Evolutionary conservation across 2,329 filamentous ascomycete species (phyloP), one percentile per base, ranked within the genome.

Genomic region (Balansia obtecta): DNA sequence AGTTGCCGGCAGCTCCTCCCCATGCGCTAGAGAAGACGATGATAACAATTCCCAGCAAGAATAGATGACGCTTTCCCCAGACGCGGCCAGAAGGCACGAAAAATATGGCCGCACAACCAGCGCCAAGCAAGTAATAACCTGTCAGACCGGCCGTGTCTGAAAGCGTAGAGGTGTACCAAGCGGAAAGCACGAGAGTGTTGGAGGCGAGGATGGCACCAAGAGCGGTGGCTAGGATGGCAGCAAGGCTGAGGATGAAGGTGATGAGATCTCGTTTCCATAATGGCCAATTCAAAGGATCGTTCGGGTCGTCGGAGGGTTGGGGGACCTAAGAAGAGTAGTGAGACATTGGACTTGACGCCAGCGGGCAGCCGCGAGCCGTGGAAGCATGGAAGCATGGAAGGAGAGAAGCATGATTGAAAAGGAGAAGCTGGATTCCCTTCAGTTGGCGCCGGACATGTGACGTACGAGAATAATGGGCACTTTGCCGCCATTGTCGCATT

Each of bases 61-160:
- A 96, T 15, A 89, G 70, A 70, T 96, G 91, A 40, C 90, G 78
- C 68, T 95, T 96, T 39, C 91, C 91, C 86, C 88, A 96, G 55
- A 96, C 84, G 51, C 90, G 80, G 18, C 87, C 88, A 1, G 85
- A 87, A 0, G 91, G 87, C 2, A 96, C 89, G 66, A 90, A 90
- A 56, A 96, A 74, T 64, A 93, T 80, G 47, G 87, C 89, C 1
- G 85, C 85, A 13, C 88, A 71, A 11, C 88, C 89, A 2, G 88
- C 86, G 18, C 88, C 91, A 30, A 90, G 78, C 18, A 96, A 75
- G 64, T 88, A 90, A 66, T 90, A 95, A 49, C 89, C 90, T 0
- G 90, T 96, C 40, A 95, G 70, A 12, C 93, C 72, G 3, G 89
- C 89, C 52, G 90, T 80, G 42, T 83, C 72, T n/a, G 84, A 86